Conservation (phyloP, 2,329 filamentous ascomycete species). For the Trichoderma atroviride region DNA sequence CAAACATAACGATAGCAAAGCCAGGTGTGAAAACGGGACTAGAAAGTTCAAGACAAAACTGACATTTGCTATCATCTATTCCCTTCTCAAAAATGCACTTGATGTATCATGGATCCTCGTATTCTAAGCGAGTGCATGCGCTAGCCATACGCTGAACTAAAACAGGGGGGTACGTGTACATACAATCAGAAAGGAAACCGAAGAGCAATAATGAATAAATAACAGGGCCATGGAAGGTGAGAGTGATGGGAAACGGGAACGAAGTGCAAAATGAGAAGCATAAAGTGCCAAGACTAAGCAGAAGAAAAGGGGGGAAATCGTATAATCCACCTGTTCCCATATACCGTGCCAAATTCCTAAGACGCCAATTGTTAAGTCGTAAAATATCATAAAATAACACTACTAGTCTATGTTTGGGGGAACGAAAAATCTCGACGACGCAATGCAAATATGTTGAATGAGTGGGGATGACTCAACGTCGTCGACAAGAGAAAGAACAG, state of each 20-base stretch:
- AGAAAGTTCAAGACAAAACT: neutral
- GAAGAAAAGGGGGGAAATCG: conserved; percentile 1
- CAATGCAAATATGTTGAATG: neutral
- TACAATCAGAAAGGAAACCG: neutral
- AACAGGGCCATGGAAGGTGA: neutral
- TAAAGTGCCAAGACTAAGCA: neutral
- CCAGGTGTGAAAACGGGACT: neutral
- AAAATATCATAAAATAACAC: conserved; percentile 17
- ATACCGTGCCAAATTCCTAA: conserved; percentile 7
- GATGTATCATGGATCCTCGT: conserved; percentile 8
- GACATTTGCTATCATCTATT: neutral
- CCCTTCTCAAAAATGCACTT: neutral
- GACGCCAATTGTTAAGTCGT: conserved; percentile 20
- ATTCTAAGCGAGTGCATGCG: conserved; percentile 22
- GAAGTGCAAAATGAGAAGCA: neutral
- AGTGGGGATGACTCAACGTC: neutral
- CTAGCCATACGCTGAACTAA: conserved; percentile 14
- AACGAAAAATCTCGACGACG: neutral
- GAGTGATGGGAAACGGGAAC: neutral
- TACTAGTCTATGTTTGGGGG: conserved; percentile 10
- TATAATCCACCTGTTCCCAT: conserved; percentile 9
- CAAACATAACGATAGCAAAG: neutral
- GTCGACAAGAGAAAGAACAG: neutral
- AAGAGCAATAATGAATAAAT: neutral
- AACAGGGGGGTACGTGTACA: conserved; percentile 2